Conservation (phyloP, 148 eudicot species). For the Nepenthes gracilis region DNA sequence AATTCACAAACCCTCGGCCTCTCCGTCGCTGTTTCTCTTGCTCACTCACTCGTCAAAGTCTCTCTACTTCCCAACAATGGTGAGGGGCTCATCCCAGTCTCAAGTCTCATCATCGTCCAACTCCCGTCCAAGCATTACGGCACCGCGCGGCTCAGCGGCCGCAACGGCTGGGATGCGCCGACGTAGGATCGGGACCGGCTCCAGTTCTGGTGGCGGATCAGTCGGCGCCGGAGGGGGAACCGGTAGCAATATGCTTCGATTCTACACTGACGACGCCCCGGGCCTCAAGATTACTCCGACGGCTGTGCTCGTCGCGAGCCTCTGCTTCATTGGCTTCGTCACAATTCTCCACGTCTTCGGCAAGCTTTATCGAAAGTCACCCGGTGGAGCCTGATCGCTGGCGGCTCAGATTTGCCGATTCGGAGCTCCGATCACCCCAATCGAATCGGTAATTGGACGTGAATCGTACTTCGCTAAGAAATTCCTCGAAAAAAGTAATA, state of each 20-base stretch:
- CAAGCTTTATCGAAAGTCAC: conserved; percentile 47
- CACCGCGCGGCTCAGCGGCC: conserved; percentile 58
- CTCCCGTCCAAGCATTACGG: conserved; percentile 34
- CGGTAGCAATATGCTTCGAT: conserved; percentile 42
- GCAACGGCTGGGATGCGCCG: conserved; percentile 56
- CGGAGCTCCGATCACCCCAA: too few relatives aligned
- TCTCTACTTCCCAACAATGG: too few relatives aligned
- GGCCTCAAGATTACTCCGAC: conserved; percentile 63
- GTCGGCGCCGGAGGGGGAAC: conserved; percentile 10
- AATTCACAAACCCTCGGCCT: too few relatives aligned
- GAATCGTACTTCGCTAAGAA: too few relatives aligned
- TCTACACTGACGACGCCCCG: conserved; percentile 65
- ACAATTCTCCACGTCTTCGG: conserved; percentile 65
- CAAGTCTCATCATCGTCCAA: conserved; percentile 15
- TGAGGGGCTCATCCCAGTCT: conserved; percentile 11
- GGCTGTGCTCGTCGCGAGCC: conserved; percentile 56
- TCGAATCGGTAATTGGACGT: too few relatives aligned
- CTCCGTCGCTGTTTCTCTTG: too few relatives aligned
- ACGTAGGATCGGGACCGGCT: conserved; percentile 13
- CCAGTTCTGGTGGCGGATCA: conserved; percentile 4
- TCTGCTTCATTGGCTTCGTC: conserved; percentile 62
- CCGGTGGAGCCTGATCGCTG: conserved; percentile 15
- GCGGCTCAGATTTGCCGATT: too few relatives aligned
- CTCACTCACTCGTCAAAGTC: too few relatives aligned
- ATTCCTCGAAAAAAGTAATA: too few relatives aligned